These are phyloP conservation scores for Vitis amurensis DNA, from an alignment of 164 flowering plant genomes.

Conservation along the genomic window DNA sequence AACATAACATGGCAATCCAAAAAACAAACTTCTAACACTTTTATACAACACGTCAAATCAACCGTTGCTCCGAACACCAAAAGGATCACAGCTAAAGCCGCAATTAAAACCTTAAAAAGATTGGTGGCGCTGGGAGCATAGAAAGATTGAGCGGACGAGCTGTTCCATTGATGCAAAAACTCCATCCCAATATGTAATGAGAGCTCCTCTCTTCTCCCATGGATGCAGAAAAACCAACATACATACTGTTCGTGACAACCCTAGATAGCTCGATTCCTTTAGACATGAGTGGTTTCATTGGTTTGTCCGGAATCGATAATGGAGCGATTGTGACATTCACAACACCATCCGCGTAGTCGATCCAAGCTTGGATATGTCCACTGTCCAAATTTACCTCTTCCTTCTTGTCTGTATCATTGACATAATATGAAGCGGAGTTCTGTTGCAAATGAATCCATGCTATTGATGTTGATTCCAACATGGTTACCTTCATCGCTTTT, in stretches of 20 bases:
- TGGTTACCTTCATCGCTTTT: constrained; percentile 38
- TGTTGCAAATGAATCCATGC: constrained; percentile 19
- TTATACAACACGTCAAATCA: no score
- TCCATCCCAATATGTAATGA: no score
- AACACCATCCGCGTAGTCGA: constrained; percentile 36
- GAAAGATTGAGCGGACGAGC: no score
- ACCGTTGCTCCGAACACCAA: no score
- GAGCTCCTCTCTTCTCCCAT: no score
- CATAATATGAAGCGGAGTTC: constrained; percentile 27
- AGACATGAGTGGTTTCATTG: constrained; percentile 29
- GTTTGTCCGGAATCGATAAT: constrained; percentile 2
- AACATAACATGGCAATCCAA: no score
- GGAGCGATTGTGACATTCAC: constrained; percentile 46
- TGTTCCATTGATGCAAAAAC: no score
- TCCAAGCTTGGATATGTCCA: constrained; percentile 38
- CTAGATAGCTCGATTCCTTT: constrained; percentile 20
- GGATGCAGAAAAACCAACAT: constrained; percentile 45
- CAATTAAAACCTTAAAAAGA: no score
- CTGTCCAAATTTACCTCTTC: constrained; percentile 20
- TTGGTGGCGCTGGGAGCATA: no score
- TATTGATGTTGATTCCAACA: constrained; percentile 48
- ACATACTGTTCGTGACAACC: constrained; percentile 29
- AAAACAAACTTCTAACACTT: no score
- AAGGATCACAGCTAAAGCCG: no score
- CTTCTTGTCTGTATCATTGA: not conserved